Evolutionary conservation across 148 eudicot species (phyloP).

Genomic region (Vaccinium macrocarpon): DNA sequence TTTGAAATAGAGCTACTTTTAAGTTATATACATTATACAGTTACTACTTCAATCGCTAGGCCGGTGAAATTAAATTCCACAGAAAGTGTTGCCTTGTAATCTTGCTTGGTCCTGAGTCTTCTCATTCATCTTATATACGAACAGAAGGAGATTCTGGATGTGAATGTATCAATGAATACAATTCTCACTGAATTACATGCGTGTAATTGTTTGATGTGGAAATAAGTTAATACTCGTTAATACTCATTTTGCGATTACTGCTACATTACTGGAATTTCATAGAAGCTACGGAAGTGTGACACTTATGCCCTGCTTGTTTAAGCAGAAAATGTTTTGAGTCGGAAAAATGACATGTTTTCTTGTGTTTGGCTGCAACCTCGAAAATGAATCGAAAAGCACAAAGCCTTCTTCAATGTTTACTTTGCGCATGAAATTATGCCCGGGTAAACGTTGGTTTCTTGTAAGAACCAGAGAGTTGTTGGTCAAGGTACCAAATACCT

Average conservation of each 20-base stretch:
- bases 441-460: too few species aligned
- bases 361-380: too few species aligned
- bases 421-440: too few species aligned
- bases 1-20: not conserved
- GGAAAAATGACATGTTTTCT: too few species aligned
- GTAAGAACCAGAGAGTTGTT: too few species aligned
- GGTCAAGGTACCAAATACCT: too few species aligned
- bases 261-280: not conserved
- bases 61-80: constrained; percentile 6
- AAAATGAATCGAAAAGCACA: too few species aligned
- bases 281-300: not conserved
- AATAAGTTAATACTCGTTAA: not conserved
- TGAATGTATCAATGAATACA: not conserved
- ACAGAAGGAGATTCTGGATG: not conserved
- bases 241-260: not conserved
- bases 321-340: too few species aligned
- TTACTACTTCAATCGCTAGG: not conserved
- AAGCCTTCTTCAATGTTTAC: too few species aligned
- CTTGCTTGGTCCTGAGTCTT: constrained; percentile 1
- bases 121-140: not conserved
- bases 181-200: not conserved
- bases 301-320: too few species aligned
- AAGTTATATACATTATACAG: not conserved
- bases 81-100: not conserved
- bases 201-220: not conserved